These are phyloP conservation scores for Taxillus chinensis DNA, from an alignment of 164 flowering plant genomes.

Conservation along the genomic window DNA sequence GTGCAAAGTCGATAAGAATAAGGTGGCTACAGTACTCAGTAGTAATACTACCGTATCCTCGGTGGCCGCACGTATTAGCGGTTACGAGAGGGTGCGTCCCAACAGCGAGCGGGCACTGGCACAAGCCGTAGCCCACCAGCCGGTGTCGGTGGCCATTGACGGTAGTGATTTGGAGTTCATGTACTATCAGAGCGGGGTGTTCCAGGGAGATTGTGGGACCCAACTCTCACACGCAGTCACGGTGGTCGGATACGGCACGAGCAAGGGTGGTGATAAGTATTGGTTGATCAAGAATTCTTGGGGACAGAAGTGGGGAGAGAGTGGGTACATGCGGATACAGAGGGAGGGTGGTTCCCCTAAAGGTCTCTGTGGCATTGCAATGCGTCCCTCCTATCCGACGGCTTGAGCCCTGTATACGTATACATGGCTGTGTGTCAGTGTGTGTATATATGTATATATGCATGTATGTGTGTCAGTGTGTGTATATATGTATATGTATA, in stretches of 20 bases:
- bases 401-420: too few species aligned
- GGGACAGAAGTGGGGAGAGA: constrained; percentile 15
- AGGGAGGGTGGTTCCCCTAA: not conserved
- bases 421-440: too few species aligned
- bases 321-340: constrained; percentile 9
- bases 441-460: too few species aligned
- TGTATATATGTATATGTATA: too few species aligned
- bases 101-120: constrained; percentile 17
- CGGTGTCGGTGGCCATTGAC: constrained; percentile 23
- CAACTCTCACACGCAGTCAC: constrained; percentile 10
- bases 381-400: constrained; percentile 6
- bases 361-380: constrained; percentile 15
- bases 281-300: constrained; percentile 18
- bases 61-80: constrained; percentile 5
- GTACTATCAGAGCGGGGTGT: constrained; percentile 17
- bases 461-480: too few species aligned
- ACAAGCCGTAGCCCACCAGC: constrained; percentile 19
- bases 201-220: constrained; percentile 9
- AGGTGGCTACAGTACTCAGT: not conserved
- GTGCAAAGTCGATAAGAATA: not conserved
- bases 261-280: constrained; percentile 4
- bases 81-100: constrained; percentile 12
- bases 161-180: constrained; percentile 21
- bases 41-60: too few species aligned
- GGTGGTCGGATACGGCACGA: constrained; percentile 11